Conservation (phyloP, 192 early-diverging fungal genomes). For the Jimgerdemannia flammicorona region DNA sequence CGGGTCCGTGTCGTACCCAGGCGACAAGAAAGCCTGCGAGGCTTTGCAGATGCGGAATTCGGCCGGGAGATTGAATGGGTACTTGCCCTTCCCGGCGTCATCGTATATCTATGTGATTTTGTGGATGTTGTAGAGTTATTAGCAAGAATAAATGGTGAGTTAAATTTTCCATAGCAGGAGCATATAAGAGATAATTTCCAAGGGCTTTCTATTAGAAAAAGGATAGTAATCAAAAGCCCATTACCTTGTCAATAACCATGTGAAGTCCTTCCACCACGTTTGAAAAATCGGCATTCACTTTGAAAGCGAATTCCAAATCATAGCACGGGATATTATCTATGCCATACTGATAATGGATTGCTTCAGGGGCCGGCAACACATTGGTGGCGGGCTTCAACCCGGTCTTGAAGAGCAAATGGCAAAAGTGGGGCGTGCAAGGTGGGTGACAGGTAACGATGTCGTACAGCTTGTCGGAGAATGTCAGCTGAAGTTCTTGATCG, state of each 20-base stretch:
- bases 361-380: slow-evolving; percentile 8
- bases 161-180: neutral
- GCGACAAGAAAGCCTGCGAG: slow-evolving; percentile 17
- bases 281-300: slow-evolving; percentile 20
- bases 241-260: slow-evolving; percentile 10
- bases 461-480: slow-evolving; percentile 16
- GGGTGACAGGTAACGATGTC: slow-evolving; percentile 12
- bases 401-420: neutral
- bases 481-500: slow-evolving; percentile 3
- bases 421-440: slow-evolving; percentile 15
- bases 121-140: no score
- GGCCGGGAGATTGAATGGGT: slow-evolving; percentile 19
- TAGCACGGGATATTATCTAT: slow-evolving; percentile 17
- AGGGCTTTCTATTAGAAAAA: no score
- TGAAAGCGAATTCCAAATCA: slow-evolving; percentile 26
- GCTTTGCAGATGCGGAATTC: slow-evolving; percentile 31
- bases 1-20: slow-evolving; percentile 26
- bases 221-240: neutral
- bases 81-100: slow-evolving; percentile 11
- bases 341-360: slow-evolving; percentile 29
- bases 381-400: neutral
- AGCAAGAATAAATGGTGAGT: neutral
- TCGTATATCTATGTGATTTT: slow-evolving; percentile 18
- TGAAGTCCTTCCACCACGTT: slow-evolving; percentile 22
- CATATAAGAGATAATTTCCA: no score